Evolutionary conservation across 164 flowering plant genomes (phyloP), one percentile per base, ranked within the genome.

Genomic region (Warburgia ugandensis): DNA sequence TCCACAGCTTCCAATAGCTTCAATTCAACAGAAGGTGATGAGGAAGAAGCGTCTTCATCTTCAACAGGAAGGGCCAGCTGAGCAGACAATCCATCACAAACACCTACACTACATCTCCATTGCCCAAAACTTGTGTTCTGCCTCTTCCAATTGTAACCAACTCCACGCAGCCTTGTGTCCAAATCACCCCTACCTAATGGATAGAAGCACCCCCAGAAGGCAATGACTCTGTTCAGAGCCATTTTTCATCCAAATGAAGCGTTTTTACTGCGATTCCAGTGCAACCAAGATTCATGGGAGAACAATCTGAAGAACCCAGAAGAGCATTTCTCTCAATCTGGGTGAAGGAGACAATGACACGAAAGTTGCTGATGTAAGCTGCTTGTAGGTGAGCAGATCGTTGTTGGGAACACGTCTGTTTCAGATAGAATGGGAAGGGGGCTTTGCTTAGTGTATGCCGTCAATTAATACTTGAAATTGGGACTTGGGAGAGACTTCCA

Each of bases 131-230:
- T 26, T 6, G 20, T 37, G 8, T 51, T 14, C 29, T 32, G 45
- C 20, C 14, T 47, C 45, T 20, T 56, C 50, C 41, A 22, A 14
- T 38, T 50, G 29, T 29, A 45, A 8, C 37, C 54, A 23, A 60
- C 19, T 48, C 41, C 56, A 28, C 25, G 42, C 13, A 53, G 46
- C 35, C 9, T 50, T 17, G 40, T 50, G 32, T 54, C 55, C 37
- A 36, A 58, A 54, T 65, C 63, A 5, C 20, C 48, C 23, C 26
- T 41, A 19, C 30, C 29, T 41, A 36, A 36, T 35, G 19, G 41
- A 39, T 30, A 44, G 57, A 35, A 64, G 31, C 54, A 62, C 64
- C 68, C 62, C 68, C 29, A 29, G 37, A 47, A 47, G 20, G 38
- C 27, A 45, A 27, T 28, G 39, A 3, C 8, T 52, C 22, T 9